Base-by-base conservation (phyloP, 2,329 filamentous ascomycete genomes). In the Hypoxylon sp. region DNA sequence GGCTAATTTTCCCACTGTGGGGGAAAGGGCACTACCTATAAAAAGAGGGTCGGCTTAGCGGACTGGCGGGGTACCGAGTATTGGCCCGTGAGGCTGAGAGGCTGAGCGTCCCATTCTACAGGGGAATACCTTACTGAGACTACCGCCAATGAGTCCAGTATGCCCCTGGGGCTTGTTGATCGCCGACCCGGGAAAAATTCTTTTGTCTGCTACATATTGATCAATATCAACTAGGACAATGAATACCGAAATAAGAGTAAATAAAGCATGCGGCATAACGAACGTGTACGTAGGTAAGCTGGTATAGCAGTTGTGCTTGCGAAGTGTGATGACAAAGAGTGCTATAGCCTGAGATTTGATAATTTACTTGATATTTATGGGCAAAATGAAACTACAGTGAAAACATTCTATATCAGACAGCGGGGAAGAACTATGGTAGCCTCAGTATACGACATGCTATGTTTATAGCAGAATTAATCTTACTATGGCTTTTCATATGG, bases 61-160 rank as follows among this genome's bases (percentile, higher is more conserved):
- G 35, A 5, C 25, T 62, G n/a, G 55, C 63, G 65, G 40, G 63
- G 59, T 53, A 51, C 67, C 49, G 68, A 61, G 27, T 56, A 42
- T 66, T 58, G 63, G 42, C 40, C n/a, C 54, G 54, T 71, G 67
- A 73, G 70, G 71, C 69, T 72, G 62, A 69, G 62, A 69, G 58
- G 51, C 55, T 65, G 64, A 66, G 46, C 48, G n/a, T 48, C 8
- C n/a, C 46, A 56, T 63, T 42, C 49, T 60, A 25, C 58, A 46
- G 25, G 46, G 57, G 22, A 44, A 54, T 44, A 53, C 58, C 35
- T 49, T 40, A 54, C 31, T 40, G 35, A 37, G 22, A 56, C 53
- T 44, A 17, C 25, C 33, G 5, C 4, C 13, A 17, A 54, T 8
- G 1, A 42, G 7, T n/a, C 20, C 17, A 53, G 3, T 17, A 14